Evolutionary conservation across 345 rosid species (phyloP).

Genomic region (Theobroma cacao): DNA sequence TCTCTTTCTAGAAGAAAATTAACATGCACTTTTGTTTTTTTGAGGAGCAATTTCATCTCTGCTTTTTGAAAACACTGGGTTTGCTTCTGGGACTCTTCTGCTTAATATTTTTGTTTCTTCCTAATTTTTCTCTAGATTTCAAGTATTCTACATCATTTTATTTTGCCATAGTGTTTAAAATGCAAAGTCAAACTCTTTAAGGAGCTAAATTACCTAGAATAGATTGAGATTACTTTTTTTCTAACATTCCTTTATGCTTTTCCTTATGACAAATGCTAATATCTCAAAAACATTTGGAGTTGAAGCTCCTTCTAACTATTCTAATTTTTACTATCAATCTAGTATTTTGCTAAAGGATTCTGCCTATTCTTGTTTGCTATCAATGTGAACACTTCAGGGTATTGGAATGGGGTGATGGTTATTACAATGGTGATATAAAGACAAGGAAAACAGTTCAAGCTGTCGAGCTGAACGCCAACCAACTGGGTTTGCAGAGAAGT

Average conservation of each 20-base stretch:
- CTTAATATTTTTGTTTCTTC: not conserved
- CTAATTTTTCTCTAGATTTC: not conserved
- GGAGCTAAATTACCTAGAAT: not conserved
- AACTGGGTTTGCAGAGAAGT: slow-evolving; percentile 81
- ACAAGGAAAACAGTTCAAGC: slow-evolving; percentile 89
- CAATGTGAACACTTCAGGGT: slow-evolving; percentile 38
- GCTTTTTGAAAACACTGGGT: slow-evolving; percentile 1
- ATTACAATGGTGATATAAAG: slow-evolving; percentile 96
- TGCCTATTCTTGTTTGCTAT: not conserved
- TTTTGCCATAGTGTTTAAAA: not conserved
- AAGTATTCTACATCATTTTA: not conserved
- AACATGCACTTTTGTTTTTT: not conserved
- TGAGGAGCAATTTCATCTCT: not conserved
- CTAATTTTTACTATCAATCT: not conserved
- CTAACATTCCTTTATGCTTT: not conserved
- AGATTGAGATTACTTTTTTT: not conserved
- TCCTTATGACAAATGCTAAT: not conserved
- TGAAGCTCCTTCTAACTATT: not conserved
- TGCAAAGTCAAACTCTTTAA: not conserved
- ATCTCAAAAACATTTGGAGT: not conserved
- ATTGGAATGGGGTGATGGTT: slow-evolving; percentile 91
- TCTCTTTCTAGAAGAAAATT: not conserved
- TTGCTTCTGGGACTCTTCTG: not conserved
- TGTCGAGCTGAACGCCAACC: slow-evolving; percentile 57
- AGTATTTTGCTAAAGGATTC: not conserved